Percentiles rank a stretch among this genome's conserved stretches.
Evolutionary conservation across 2,329 filamentous ascomycete genomes (phyloP).

Genomic region (Apiospora phragmitis): DNA sequence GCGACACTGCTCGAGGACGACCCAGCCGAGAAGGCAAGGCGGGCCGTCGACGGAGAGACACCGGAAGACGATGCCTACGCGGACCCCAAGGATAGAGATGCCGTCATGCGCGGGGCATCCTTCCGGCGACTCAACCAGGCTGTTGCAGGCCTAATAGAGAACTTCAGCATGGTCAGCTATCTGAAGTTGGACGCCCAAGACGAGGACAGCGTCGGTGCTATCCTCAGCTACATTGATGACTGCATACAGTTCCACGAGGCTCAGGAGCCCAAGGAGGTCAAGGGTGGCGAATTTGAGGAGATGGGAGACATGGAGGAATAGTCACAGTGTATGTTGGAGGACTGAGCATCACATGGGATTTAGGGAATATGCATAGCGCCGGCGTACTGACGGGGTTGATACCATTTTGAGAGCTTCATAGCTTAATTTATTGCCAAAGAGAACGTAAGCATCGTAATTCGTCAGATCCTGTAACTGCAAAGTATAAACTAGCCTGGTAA

Average conservation of each 20-base stretch:
- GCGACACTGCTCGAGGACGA: conserved; percentile 80
- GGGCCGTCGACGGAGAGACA: conserved; percentile 34
- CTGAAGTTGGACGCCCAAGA: conserved; percentile 85
- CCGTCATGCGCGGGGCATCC: conserved; percentile 76
- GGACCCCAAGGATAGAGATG: conserved; percentile 65
- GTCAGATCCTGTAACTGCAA: conserved; percentile 7
- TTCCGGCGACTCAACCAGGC: conserved; percentile 84
- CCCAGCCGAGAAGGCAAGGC: conserved; percentile 53
- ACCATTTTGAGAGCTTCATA: conserved; percentile 7
- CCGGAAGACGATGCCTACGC: conserved; percentile 52
- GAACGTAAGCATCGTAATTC: conserved; percentile 3
- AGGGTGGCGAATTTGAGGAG: conserved; percentile 29
- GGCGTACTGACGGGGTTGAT: conserved; percentile 10
- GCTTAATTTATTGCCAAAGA: not conserved
- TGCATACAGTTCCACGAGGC: conserved; percentile 42
- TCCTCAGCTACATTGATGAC: conserved; percentile 56
- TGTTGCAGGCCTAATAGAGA: conserved; percentile 89
- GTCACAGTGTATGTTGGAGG: conserved; percentile 10
- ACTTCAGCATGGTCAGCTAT: conserved; percentile 97
- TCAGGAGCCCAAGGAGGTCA: conserved; percentile 35
- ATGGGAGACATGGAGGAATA: conserved; percentile 20
- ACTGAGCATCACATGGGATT: not conserved
- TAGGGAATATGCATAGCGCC: conserved; percentile 11
- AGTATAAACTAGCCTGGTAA: conserved; percentile 4
- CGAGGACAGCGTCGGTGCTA: conserved; percentile 82